Base-by-base conservation (phyloP, 768 basidiomycete species). In the Pleurotus djamor region DNA sequence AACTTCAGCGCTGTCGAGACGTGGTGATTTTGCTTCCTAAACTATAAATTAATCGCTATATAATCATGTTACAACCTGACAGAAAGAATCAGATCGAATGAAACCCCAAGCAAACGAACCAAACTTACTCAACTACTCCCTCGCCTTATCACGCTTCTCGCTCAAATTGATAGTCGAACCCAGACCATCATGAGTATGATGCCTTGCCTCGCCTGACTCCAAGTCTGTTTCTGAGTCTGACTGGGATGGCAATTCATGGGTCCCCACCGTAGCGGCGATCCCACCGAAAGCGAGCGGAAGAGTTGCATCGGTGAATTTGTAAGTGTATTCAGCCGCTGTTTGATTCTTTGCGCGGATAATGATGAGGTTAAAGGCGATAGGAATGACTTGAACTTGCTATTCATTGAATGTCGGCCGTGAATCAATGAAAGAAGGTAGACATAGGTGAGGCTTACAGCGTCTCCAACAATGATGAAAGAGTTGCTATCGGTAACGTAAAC, bases 401-500 rank as follows among this genome's bases (percentile, higher is more conserved):
- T n/a, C n/a, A n/a, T n/a, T 41, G n/a, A 41, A 10, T 41, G 2
- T 9, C 38, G n/a, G 10, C 38, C 7, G 7, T 41, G 7, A 14
- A 7, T 41, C 38, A 41, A 14, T 41, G 14, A 41, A 41, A 41
- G 14, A 41, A 14, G 38, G 38, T 7, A 14, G 38, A 7, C 14
- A 41, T 7, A 4, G 38, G 38, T 10, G n/a, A 41, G 38, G n/a
- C 38, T 10, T n/a, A 41, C 38, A 9, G 38, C 38, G 4, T 41
- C 38, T 10, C 10, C n/a, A n/a, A 41, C 48, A 34, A n/a, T n/a
- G 7, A 50, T 32, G 48, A 62, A 51, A 47, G 61, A 44, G 44
- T 55, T 62, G 35, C 54, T 61, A 8, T 55, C 51, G 12, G 36
- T 28, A 10, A 62, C 35, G 10, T 50, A 56, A 1, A 52, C 49